Conservation (phyloP, 73 alveolate species). For the Tetrahymena thermophila region DNA sequence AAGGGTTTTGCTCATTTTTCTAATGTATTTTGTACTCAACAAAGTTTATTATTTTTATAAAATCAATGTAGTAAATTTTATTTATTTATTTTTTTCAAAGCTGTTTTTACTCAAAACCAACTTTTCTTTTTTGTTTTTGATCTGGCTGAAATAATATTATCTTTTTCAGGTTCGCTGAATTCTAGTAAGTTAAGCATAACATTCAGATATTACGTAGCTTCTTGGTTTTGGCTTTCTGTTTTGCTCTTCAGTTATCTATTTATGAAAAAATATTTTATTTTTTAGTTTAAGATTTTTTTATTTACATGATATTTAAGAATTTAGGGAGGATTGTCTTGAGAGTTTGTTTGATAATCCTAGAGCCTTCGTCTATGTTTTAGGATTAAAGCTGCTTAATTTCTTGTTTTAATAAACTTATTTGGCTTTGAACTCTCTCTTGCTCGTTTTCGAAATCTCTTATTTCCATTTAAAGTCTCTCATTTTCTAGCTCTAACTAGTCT, state of each 20-base stretch:
- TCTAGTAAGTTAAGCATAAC: background rate
- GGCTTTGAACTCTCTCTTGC: background rate
- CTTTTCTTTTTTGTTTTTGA: background rate
- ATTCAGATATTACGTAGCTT: background rate
- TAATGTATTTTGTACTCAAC: too few relatives aligned
- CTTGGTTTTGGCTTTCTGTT: background rate
- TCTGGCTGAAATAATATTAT: background rate
- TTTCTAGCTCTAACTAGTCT: background rate
- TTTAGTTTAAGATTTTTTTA: background rate
- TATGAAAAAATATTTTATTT: background rate
- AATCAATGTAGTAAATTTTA: background rate
- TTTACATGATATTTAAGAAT: background rate
- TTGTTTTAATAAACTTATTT: background rate
- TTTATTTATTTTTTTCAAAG: background rate
- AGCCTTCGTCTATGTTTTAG: background rate
- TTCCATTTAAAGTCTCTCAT: background rate
- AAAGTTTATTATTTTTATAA: background rate
- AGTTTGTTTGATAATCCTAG: background rate
- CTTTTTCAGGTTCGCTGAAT: background rate
- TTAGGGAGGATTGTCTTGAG: background rate
- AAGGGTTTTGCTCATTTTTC: too few relatives aligned
- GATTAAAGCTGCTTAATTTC: background rate
- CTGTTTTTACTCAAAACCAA: background rate
- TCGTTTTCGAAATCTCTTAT: background rate
- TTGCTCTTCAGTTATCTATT: background rate